phyloP scores from a whole-genome alignment of 331 rosid genomes.

The Telfairia occidentalis region DNA sequence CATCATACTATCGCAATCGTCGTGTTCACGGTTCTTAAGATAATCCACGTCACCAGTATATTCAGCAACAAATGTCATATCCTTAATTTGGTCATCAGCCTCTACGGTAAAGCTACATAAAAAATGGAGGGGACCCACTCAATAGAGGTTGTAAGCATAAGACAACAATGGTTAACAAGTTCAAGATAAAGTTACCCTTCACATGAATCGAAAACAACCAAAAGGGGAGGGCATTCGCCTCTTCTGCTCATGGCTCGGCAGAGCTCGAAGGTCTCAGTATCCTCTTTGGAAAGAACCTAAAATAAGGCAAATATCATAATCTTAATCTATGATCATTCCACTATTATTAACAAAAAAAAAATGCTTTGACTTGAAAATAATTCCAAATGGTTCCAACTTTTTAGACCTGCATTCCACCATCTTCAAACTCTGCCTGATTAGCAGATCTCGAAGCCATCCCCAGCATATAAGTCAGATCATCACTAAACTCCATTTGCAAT shows the following conservation, averaged over 20 bases:
- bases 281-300: constrained; percentile 60
- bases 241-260: constrained; percentile 53
- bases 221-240: constrained; percentile 71
- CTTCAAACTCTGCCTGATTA: constrained; percentile 44
- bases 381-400: not conserved
- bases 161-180: constrained; percentile 17
- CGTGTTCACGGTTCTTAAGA: constrained; percentile 42
- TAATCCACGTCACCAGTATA: constrained; percentile 74
- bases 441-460: constrained; percentile 63
- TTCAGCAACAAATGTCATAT: constrained; percentile 65
- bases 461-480: constrained; percentile 44
- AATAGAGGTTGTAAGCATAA: constrained; percentile 12
- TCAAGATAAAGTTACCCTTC: constrained; percentile 59
- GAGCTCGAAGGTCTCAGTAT: constrained; percentile 45
- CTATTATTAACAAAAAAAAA: not conserved
- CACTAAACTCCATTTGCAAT: constrained; percentile 53
- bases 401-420: constrained; percentile 85
- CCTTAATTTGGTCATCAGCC: constrained; percentile 72
- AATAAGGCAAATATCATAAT: constrained; percentile 11
- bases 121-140: constrained; percentile 24
- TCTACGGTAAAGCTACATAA: constrained; percentile 62
- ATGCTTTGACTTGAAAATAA: not conserved
- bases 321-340: not conserved
- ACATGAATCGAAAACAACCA: constrained; percentile 54
- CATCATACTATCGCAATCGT: constrained; percentile 76